Conservation (phyloP, 306 rosid species). For the Begonia fuchsioides region DNA sequence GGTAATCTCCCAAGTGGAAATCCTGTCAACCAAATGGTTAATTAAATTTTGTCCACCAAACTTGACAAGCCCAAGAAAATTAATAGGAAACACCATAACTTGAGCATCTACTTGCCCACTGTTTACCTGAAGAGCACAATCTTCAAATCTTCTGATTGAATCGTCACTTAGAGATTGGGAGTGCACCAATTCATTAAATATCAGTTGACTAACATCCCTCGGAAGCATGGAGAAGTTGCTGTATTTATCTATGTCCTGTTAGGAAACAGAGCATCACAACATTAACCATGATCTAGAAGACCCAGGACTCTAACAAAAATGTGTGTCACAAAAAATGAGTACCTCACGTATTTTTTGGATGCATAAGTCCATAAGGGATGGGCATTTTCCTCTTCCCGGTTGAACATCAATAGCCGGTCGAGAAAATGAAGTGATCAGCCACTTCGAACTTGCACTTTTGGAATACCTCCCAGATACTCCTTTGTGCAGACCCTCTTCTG, state of each 20-base stretch:
- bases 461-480: conserved; percentile 42
- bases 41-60: no score
- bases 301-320: background rate
- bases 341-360: conserved; percentile 53
- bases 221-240: conserved; percentile 50
- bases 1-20: conserved; percentile 65
- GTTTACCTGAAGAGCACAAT: conserved; percentile 88
- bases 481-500: conserved; percentile 27
- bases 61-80: no score
- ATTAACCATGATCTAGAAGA: conserved; percentile 9
- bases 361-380: conserved; percentile 64
- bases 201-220: conserved; percentile 79
- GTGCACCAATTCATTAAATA: conserved; percentile 61
- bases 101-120: no score
- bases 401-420: conserved; percentile 36
- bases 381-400: conserved; percentile 36
- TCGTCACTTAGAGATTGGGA: conserved; percentile 28
- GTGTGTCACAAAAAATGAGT: conserved; percentile 1
- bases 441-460: conserved; percentile 81
- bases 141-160: conserved; percentile 51
- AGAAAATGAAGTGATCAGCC: conserved; percentile 65
- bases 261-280: conserved; percentile 13
- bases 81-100: no score
- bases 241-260: conserved; percentile 58
- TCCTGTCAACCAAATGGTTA: conserved; percentile 34